These are phyloP conservation scores for Talaromyces amestolkiae DNA, from an alignment of 2,329 filamentous ascomycete species.

Conservation along the genomic window DNA sequence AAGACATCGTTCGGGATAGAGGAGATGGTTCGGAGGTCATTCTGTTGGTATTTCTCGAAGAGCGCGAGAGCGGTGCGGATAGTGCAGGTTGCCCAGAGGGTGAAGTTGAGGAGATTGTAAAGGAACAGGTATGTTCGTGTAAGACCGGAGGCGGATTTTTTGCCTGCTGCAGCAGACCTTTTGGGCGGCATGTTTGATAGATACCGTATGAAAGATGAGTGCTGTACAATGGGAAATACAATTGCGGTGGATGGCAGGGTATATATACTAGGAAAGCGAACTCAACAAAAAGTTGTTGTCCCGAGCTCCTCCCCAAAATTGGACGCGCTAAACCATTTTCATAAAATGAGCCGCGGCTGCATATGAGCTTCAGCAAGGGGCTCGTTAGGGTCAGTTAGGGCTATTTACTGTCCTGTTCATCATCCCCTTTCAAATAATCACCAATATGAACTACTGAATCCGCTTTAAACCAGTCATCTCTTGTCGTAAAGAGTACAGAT, in stretches of 20 bases:
- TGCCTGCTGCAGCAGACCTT: constrained; percentile 3
- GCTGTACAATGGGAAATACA: not conserved
- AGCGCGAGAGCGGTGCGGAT: constrained; percentile 61
- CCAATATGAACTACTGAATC: too few relatives aligned
- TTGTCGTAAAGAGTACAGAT: not conserved
- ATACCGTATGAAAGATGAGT: not conserved
- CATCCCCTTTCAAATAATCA: too few relatives aligned
- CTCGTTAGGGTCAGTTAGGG: not conserved
- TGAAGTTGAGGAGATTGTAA: constrained; percentile 78
- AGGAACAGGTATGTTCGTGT: constrained; percentile 65
- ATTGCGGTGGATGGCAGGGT: not conserved
- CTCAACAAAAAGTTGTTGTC: constrained; percentile 4
- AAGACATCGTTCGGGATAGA: constrained; percentile 48
- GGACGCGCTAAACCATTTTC: not conserved
- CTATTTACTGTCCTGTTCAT: not conserved
- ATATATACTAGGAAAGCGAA: not conserved
- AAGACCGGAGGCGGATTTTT: constrained; percentile 17
- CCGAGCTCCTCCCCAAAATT: not conserved
- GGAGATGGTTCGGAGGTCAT: constrained; percentile 45
- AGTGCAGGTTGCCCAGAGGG: constrained; percentile 76
- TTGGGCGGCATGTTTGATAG: constrained; percentile 13
- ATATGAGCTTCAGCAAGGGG: not conserved
- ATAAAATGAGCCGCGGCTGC: not conserved
- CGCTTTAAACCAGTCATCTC: not conserved
- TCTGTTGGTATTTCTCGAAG: constrained; percentile 37